phyloP scores from a whole-genome alignment of 306 rosid genomes.

The Dicorynia guianensis region DNA sequence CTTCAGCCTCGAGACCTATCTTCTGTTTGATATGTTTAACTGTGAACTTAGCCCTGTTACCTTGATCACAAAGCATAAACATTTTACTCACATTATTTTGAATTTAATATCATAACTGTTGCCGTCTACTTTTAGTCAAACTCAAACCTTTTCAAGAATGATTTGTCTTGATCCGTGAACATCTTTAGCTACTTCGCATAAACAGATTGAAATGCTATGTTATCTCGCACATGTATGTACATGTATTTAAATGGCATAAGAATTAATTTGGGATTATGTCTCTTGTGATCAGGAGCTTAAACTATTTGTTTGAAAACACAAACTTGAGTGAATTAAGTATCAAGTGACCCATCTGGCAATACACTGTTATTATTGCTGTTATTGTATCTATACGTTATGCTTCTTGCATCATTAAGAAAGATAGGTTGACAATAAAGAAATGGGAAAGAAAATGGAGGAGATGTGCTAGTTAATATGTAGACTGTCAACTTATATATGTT shows the following conservation, averaged over 20 bases:
- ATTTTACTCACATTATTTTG: no score
- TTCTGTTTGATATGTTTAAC: conserved; percentile 1
- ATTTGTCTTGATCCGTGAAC: neutral
- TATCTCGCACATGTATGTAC: neutral
- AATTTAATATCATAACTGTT: neutral
- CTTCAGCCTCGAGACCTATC: neutral
- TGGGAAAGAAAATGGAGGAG: neutral
- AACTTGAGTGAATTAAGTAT: neutral
- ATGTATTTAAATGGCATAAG: neutral
- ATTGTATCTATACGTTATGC: neutral
- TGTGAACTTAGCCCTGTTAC: conserved; percentile 21
- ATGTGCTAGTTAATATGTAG: neutral
- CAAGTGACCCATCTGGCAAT: neutral
- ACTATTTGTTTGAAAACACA: neutral
- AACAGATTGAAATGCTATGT: neutral
- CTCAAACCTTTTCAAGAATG: neutral
- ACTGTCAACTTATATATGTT: neutral
- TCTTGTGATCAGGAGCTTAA: neutral
- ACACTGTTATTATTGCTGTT: neutral
- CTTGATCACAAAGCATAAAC: neutral
- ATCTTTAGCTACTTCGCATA: neutral
- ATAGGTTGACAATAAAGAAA: neutral
- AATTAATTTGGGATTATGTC: neutral
- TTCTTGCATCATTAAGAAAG: neutral
- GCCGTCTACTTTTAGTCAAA: neutral